phyloP scores from a whole-genome alignment of 2,329 filamentous ascomycete genomes.

The Paraphaeosphaeria minitans region DNA sequence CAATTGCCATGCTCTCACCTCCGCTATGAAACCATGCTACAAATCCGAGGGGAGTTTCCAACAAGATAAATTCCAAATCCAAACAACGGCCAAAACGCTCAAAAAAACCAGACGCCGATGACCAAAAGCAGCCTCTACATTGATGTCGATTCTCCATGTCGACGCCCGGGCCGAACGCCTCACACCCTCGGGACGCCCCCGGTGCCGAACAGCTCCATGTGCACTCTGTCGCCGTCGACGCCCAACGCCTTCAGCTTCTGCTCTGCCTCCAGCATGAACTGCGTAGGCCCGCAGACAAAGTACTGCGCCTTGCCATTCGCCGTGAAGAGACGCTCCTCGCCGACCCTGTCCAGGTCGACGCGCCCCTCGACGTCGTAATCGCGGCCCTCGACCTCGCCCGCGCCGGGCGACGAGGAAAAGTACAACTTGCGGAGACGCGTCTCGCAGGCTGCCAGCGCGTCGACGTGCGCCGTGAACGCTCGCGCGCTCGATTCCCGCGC shows the following conservation, averaged over 20 bases:
- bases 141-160: not conserved
- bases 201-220: constrained; percentile 67
- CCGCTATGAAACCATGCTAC: not conserved
- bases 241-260: constrained; percentile 60
- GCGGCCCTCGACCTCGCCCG: constrained; percentile 53
- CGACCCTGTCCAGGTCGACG: constrained; percentile 63
- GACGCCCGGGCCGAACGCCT: not conserved
- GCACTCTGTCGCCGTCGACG: constrained; percentile 63
- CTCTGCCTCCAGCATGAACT: constrained; percentile 70
- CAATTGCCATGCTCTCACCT: not conserved
- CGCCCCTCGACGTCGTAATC: constrained; percentile 66
- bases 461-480: constrained; percentile 62
- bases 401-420: constrained; percentile 61
- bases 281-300: constrained; percentile 72
- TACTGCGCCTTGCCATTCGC: constrained; percentile 64
- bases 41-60: not conserved
- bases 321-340: constrained; percentile 62
- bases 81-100: not conserved
- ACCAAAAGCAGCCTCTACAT: not conserved
- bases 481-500: constrained; percentile 57
- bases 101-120: not conserved
- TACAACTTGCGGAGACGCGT: constrained; percentile 59
- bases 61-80: not conserved
- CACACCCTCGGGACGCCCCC: constrained; percentile 42
- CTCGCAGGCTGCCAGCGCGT: constrained; percentile 50